These are phyloP conservation scores for Aspergillus baeticus DNA, from an alignment of 495 filamentous ascomycete genomes.

Conservation along the genomic window DNA sequence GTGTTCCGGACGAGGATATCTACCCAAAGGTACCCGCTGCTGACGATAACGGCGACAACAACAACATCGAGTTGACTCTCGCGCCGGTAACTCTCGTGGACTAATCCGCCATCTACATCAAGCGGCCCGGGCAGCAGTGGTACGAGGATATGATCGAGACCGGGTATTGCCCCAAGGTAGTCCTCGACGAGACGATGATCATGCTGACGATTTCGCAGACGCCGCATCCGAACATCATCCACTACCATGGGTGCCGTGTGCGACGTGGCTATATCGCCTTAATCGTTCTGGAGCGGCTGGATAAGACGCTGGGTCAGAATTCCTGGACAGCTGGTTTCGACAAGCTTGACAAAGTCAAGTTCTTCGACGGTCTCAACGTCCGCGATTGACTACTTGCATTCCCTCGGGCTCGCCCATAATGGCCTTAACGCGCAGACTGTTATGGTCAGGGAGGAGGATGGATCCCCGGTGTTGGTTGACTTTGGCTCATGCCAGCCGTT, in stretches of 20 bases:
- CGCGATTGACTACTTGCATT: not conserved
- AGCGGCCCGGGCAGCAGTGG: not conserved
- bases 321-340: not conserved
- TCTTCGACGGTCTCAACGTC: not conserved
- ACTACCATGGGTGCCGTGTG: not conserved
- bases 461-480: not conserved
- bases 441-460: not conserved
- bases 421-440: not conserved
- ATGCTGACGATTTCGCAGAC: not conserved
- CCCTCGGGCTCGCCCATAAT: not conserved
- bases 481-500: not conserved
- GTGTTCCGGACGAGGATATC: not conserved
- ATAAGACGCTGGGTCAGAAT: not conserved
- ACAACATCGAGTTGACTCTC: too few species aligned
- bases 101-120: not conserved
- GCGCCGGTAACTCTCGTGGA: too few species aligned
- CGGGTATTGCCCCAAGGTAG: not conserved
- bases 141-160: not conserved
- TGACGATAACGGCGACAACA: not conserved
- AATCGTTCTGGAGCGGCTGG: not conserved
- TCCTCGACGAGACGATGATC: not conserved
- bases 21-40: not conserved
- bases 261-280: not conserved
- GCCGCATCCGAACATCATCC: not conserved
- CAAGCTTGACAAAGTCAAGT: not conserved